phyloP scores from a whole-genome alignment of 164 flowering plant genomes.

The Amborella trichopoda region DNA sequence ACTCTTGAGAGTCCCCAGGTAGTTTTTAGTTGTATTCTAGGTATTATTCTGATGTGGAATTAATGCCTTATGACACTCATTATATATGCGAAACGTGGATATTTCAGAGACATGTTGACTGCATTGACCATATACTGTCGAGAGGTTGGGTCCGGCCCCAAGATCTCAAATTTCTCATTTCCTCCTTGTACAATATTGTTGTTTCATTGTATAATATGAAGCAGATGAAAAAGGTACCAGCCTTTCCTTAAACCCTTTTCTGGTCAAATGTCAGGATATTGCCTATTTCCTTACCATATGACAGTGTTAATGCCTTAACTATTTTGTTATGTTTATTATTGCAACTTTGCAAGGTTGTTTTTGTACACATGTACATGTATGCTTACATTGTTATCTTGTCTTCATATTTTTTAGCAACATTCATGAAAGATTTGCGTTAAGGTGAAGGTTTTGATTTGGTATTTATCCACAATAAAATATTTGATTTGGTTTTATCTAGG shows the following conservation, averaged over 20 bases:
- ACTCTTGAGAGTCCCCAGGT: not conserved
- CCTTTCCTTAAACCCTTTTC: too few relatives aligned
- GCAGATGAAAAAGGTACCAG: constrained; percentile 57
- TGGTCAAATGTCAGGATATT: too few relatives aligned
- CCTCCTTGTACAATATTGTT: constrained; percentile 50
- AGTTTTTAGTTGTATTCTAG: not conserved
- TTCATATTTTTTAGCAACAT: not conserved
- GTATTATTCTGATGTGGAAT: not conserved
- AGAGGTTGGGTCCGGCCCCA: constrained; percentile 38
- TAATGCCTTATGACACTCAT: too few relatives aligned
- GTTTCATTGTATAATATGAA: constrained; percentile 42
- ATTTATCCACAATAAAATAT: too few relatives aligned
- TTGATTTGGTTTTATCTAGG: too few relatives aligned
- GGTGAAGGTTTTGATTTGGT: too few relatives aligned
- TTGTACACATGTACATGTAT: not conserved
- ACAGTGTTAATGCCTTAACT: not conserved
- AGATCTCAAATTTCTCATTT: constrained; percentile 40
- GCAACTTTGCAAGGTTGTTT: not conserved
- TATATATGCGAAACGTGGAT: too few relatives aligned
- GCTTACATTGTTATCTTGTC: not conserved
- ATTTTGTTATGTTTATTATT: not conserved
- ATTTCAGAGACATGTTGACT: constrained; percentile 35
- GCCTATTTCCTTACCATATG: too few relatives aligned
- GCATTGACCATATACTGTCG: constrained; percentile 32
- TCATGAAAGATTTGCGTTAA: too few relatives aligned